Base-by-base conservation (phyloP, 148 eudicot species). In the Drosera capensis region DNA sequence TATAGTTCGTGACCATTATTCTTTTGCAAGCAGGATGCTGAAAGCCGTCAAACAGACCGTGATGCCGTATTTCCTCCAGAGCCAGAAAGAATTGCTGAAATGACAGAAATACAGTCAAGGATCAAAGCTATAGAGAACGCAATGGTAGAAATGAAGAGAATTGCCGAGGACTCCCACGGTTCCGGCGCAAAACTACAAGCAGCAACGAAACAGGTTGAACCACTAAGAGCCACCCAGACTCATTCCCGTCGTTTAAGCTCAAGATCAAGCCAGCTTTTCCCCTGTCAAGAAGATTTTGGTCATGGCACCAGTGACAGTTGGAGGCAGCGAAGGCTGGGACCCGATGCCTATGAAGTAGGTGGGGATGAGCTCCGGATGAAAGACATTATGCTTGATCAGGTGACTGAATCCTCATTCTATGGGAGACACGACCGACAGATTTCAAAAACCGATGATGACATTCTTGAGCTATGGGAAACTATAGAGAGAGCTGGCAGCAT, bases 381-480 rank as follows among this genome's bases (percentile, higher is more conserved):
- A 67, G 99, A 90, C 58, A 90, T 90, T 24, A 48, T 81, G 66
- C 95, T 85, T 3, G 99, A 90, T 66, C 87, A 85, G 60, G 58
- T 70, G 20, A 75, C 93, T 0, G 94, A 80, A 48, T 25, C 65
- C 49, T 84, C 95, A n/a, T 65, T 86, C 0, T 59, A 64, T 25
- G 73, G 84, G 37, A 61, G 58, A 45, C 71, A 65, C 66, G 67
- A 44, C 52, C 64, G 60, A 58, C 43, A 55, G 11, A 49, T 55
- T 20, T 46, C 46, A 19, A 60, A 42, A n/a, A 44, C 63, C 25
- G 59, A 73, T 50, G 76, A 71, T 63, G 78, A 73, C 42, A 68
- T 49, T 38, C 56, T 73, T 0, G 94, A 83, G 56, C 41, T 62
- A 18, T 83, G 96, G 96, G 92, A 88, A 66, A 64, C 77, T 6